These are phyloP conservation scores for Colletotrichum sp. DNA, from an alignment of 2,329 filamentous ascomycete species.

Conservation along the genomic window DNA sequence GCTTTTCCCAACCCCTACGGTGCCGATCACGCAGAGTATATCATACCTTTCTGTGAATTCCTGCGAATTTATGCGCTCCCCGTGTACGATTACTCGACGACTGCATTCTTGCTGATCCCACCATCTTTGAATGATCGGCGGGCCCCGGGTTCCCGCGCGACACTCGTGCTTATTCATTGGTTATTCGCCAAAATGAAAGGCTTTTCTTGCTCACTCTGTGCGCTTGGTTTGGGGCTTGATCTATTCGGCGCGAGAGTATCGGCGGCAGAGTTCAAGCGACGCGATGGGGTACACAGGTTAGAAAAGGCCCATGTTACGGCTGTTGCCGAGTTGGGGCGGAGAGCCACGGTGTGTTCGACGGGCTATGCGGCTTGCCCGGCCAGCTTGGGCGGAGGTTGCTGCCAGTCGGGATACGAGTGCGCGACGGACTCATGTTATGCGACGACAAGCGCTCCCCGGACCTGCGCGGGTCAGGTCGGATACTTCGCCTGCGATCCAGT, in stretches of 20 bases:
- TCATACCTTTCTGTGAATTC: not conserved
- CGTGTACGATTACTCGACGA: not conserved
- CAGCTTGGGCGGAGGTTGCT: conserved; percentile 51
- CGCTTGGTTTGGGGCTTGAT: not conserved
- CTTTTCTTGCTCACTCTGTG: not conserved
- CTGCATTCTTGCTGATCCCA: not conserved
- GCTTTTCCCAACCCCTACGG: not conserved
- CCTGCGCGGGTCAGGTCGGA: conserved; percentile 38
- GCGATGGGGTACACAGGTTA: conserved; percentile 35
- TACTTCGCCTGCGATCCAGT: conserved; percentile 46
- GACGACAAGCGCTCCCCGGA: conserved; percentile 47
- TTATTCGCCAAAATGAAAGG: not conserved
- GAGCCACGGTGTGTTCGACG: conserved; percentile 27
- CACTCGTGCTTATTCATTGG: not conserved
- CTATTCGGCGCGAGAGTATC: not conserved
- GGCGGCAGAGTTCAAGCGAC: conserved; percentile 31
- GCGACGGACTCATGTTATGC: conserved; percentile 51
- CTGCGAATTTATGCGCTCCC: not conserved
- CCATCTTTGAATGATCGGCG: not conserved
- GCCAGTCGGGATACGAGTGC: conserved; percentile 54
- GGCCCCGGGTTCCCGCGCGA: not conserved
- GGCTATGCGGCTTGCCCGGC: conserved; percentile 38
- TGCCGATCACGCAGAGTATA: not conserved
- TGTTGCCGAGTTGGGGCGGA: not conserved
- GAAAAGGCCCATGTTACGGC: conserved; percentile 29